These are phyloP conservation scores for Lodderomyces theae DNA, from an alignment of 1,139 yeast species.

Conservation along the genomic window DNA sequence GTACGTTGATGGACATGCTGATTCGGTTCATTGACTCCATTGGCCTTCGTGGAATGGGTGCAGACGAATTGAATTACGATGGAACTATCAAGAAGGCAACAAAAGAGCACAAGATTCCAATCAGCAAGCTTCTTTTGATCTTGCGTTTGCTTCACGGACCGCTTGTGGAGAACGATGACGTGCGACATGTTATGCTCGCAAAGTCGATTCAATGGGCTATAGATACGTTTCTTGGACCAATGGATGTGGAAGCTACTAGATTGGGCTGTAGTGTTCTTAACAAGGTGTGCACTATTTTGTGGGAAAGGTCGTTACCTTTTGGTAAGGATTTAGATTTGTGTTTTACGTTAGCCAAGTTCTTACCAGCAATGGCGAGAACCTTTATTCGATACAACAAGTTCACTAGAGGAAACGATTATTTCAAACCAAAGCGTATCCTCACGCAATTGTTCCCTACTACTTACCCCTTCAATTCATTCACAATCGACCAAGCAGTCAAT, in stretches of 20 bases:
- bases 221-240: conserved; percentile 52
- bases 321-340: conserved; percentile 29
- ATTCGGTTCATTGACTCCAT: conserved; percentile 47
- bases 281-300: conserved; percentile 42
- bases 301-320: conserved; percentile 28
- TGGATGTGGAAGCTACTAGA: conserved; percentile 59
- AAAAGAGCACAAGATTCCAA: conserved; percentile 53
- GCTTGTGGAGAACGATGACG: conserved; percentile 33
- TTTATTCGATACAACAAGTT: conserved; percentile 53
- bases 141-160: conserved; percentile 55
- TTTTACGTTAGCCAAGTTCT: conserved; percentile 47
- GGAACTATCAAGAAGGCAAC: conserved; percentile 23
- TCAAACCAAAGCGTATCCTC: conserved; percentile 60
- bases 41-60: conserved; percentile 54
- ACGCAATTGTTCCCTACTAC: conserved; percentile 66
- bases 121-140: conserved; percentile 57
- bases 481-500: conserved; percentile 73
- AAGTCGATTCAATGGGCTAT: conserved; percentile 62
- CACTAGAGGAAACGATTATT: conserved; percentile 50
- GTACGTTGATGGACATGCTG: conserved; percentile 38
- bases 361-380: conserved; percentile 52
- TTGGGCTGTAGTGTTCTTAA: conserved; percentile 59
- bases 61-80: conserved; percentile 31
- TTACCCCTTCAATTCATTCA: conserved; percentile 62
- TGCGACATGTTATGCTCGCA: conserved; percentile 46